Base-by-base conservation (phyloP, 2,329 filamentous ascomycete genomes). In the Exophiala bonariae region DNA sequence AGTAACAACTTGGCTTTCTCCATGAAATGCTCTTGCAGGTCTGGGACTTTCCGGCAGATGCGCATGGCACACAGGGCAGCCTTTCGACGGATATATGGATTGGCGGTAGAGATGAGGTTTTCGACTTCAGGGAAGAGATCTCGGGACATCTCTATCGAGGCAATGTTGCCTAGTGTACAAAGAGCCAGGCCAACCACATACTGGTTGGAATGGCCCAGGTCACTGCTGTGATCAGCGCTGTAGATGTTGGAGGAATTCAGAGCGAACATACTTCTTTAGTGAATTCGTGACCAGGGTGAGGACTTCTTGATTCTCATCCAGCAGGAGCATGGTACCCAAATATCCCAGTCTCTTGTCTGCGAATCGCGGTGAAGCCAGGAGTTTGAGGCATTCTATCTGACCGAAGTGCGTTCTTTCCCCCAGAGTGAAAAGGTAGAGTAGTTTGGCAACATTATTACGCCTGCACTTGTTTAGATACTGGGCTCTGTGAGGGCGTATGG, bases 261-360 rank as follows among this genome's bases (percentile, higher is more conserved):
- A 34, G 5, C 6, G 32, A 14, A 19, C n/a, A 63, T 78, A 96
- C 91, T 97, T 99, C 70, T 97, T 93, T 57, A 99, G 73, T 9
- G 93, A 99, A 70, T 99, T 99, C 26, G 93, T 99, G 49, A 99
- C 95, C 51, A 99, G 75, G 2, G 93, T 99, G 63, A 99, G 70
- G 16, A 99, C 95, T 70, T 99, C 95, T 68, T 99, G 93, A 62
- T 99, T 99, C 77, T 99, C 93, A 67, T 99, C 93, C 53, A 99
- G 76, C 57, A 99, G 72, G 65, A 99, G 73, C 83, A 96, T 99
- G 14, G 93, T 99, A 18, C 93, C 93, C 58, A 99, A 75, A 65
- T 99, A 96, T 32, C 93, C 93, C 60, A 99, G 74, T 38, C 93
- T 85, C 75, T 99, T 99, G 77, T 99, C 93, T 59, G 93, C 93